Base-by-base conservation (phyloP, 2,329 filamentous ascomycete genomes). In the Pyricularia grisea region DNA sequence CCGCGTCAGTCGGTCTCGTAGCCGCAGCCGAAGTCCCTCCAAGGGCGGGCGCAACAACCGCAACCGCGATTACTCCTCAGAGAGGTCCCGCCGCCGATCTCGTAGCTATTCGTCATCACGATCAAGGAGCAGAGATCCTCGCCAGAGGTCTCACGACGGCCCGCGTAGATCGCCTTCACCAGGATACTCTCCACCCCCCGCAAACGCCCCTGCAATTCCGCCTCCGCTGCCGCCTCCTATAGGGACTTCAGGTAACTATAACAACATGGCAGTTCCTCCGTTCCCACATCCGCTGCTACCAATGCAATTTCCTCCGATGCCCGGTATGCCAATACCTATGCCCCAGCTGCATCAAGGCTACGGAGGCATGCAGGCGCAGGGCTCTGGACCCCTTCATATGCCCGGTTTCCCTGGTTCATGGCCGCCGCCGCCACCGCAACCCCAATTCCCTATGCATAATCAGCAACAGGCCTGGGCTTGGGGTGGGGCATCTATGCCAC, bases 331-430 rank as follows among this genome's bases (percentile, higher is more conserved):
- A 10, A 67, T 67, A 3, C 66, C 42, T 27, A 61, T 67, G 50
- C 66, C 50, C 9, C 66, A 67, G 14, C 11, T 67, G 28, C 69
- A 74, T 69, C 66, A 70, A 66, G 69, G 71, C 68, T 71, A 70
- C 64, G 70, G 70, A 61, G 73, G 71, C 67, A 71, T 74, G 72
- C 74, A 71, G n/a, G 74, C 77, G 1, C 79, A 79, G 4, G 58
- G 58, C n/a, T 61, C 25, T 3, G 23, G 17, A 17, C n/a, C 58
- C 10, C 80, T 78, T 6, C 79, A 77, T 0, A 79, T 79, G 11
- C 72, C 73, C 17, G 79, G 79, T 5, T 82, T 79, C 67, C 76
- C 77, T 66, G 81, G 80, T 2, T 76, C 77, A 12, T 83, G 82
- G 81, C 81, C 77, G 9, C 77, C 77, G 7, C 74, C 78, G 3